Base-by-base conservation (phyloP, 2,329 filamentous ascomycete species). In the Neoarthrinium moseri region DNA sequence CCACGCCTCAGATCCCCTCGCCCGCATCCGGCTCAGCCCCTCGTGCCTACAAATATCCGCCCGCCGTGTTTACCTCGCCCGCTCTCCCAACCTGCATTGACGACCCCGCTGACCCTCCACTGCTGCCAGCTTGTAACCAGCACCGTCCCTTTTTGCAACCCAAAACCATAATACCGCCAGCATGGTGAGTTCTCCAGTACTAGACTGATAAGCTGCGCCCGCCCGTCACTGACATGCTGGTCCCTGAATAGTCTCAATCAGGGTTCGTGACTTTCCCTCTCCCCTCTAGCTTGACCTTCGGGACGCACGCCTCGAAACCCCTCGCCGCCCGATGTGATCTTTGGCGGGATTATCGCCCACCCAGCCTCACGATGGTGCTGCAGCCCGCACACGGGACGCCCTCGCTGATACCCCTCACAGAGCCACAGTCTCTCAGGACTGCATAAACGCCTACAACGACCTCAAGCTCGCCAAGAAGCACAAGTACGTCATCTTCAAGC, bases 401-500 rank as follows among this genome's bases (percentile, higher is more conserved):
- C 32, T 29, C 38, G 34, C 43, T 38, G 30, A 48, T 44, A 43
- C 42, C 46, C 38, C 33, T 32, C 33, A 10, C 55, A 91, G 87
- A 79, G 86, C 87, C 59, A 77, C 78, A 66, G 83, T 91, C 61
- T 73, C 79, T 56, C 78, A 81, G 65, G 86, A 91, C 49, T 91
- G 87, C 80, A 81, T 83, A 66, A 67, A 68, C 56, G 70, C 74
- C 50, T 92, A 86, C 80, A 90, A 91, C 71, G 85, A 91, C 58
- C 80, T 92, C 56, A 92, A 92, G 82, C 83, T 91, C 59, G 77
- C 72, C 71, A 91, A 91, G 73, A 83, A 82, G 75, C 78, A 83
- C 75, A 91, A 90, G 74, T 95, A 81, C 80, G 86, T 94, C 74
- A 83, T 94, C 78, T 92, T 81, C 84, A 90, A 91, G 80, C 83